Evolutionary conservation across 306 rosid genomes (phyloP), one percentile per base, ranked within the genome.

Genomic region (Quercus rubra): DNA sequence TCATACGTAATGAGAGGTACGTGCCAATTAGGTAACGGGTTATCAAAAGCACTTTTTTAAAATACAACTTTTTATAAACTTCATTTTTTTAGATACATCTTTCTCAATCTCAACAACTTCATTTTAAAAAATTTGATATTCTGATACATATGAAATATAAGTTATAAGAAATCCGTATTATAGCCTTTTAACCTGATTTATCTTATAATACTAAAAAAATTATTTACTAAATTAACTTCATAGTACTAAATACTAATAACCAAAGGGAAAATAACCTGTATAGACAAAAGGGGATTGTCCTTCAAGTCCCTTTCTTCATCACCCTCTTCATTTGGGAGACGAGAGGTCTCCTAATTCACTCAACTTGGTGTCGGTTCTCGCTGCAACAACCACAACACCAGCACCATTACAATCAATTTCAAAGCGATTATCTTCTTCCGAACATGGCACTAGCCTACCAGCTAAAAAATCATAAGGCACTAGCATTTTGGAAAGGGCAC

Each of bases 371-470:
- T 70, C 77, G 11, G 85, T 84, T 74, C 15, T 86, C 0, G 92
- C 90, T 1, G 81, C 79, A 6, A 69, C 90, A 30, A 85, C 87
- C 10, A 88, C 66, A 9, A 86, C 55, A 25, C 94, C 94, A 11
- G 83, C 85, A 2, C 64, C 83, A n/a, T 90, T 90, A 28, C 94
- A 90, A 6, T 85, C 88, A 4, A 88, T 85, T 70, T 86, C 94
- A 5, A 86, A 83, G 4, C 89, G 61, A 15, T 68, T 31, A 20
- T 21, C 23, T 5, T 84, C 91, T 8, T 81, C 84, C 30, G 27
- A 33, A 71, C 85, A 75, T 3, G 84, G 79, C 79, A 77, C 80
- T 1, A 86, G 82, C 17, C 89, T 35, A 0, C 92, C 92, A 0
- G 89, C 92, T 82, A 90, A 30, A 25, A 88, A 88, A 33, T 78